Evolutionary conservation across 2,329 filamentous ascomycete species (phyloP).

Genomic region (Botryotinia narcissicola): DNA sequence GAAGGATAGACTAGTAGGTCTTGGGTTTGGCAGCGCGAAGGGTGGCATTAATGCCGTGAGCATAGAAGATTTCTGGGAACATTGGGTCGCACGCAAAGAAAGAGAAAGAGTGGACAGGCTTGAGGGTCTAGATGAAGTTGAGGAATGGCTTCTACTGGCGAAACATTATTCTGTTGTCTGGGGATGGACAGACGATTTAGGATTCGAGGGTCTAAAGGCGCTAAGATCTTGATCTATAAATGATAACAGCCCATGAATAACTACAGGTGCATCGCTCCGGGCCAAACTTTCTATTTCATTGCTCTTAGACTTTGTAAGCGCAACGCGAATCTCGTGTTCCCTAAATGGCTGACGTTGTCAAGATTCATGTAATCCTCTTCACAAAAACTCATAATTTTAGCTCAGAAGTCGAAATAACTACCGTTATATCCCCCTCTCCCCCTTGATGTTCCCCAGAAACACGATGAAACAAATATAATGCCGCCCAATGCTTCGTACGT

Average conservation of each 20-base stretch:
- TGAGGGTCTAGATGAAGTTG: conserved; percentile 90
- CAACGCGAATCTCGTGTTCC: background rate
- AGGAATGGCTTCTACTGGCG: conserved; percentile 87
- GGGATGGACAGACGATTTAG: conserved; percentile 59
- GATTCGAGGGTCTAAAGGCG: conserved; percentile 14
- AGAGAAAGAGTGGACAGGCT: conserved; percentile 75
- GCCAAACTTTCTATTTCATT: background rate
- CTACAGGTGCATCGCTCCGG: background rate
- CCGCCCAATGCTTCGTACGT: background rate
- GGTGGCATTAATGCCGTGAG: conserved; percentile 54
- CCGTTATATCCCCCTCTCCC: background rate
- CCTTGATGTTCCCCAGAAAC: background rate
- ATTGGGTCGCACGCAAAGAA: conserved; percentile 69
- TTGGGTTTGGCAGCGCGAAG: conserved; percentile 56
- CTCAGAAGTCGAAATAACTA: background rate
- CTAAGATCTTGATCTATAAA: background rate
- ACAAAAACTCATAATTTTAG: background rate
- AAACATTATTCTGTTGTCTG: conserved; percentile 88
- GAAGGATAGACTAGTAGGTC: conserved; percentile 59
- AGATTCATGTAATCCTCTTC: background rate
- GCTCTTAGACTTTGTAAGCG: background rate
- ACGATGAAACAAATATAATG: background rate
- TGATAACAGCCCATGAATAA: background rate
- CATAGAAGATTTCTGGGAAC: conserved; percentile 70
- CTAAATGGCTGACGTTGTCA: background rate